phyloP scores from a whole-genome alignment of 805 yeast genomes.

The Monosporozyma aerobia region DNA sequence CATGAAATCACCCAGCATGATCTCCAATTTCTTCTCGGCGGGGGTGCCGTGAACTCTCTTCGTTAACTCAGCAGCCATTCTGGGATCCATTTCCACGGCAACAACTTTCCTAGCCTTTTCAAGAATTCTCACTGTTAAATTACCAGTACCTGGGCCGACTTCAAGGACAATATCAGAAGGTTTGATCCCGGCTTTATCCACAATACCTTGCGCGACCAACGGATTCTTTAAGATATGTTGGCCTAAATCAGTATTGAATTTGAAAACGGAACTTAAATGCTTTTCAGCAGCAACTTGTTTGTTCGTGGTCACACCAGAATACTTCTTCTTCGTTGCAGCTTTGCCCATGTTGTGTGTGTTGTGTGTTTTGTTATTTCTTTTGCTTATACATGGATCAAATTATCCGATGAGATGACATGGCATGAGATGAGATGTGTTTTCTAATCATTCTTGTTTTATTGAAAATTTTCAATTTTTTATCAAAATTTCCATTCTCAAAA shows the following conservation, averaged over 20 bases:
- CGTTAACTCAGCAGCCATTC: constrained; percentile 98
- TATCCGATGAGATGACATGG: background rate
- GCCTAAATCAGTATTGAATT: constrained; percentile 92
- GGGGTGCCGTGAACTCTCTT: constrained; percentile 98
- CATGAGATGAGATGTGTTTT: constrained; percentile 1
- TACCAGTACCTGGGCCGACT: constrained; percentile 99
- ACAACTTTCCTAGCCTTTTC: constrained; percentile 91
- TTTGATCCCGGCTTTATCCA: constrained; percentile 85
- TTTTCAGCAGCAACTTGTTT: constrained; percentile 61
- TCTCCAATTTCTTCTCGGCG: constrained; percentile 81
- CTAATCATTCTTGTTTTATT: background rate
- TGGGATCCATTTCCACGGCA: constrained; percentile 98
- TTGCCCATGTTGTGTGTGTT: constrained; percentile 39
- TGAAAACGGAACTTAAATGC: constrained; percentile 70
- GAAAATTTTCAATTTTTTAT: background rate
- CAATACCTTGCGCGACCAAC: constrained; percentile 94
- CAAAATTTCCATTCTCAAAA: background rate
- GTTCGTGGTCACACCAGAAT: constrained; percentile 40
- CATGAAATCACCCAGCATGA: constrained; percentile 90
- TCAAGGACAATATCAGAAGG: constrained; percentile 91
- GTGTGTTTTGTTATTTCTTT: background rate
- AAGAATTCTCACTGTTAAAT: constrained; percentile 82
- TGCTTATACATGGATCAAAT: no score
- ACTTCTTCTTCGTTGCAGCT: constrained; percentile 51
- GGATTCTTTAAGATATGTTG: constrained; percentile 97